Evolutionary conservation across 2,329 filamentous ascomycete species (phyloP).

Genomic region (Xylariaceae sp.): DNA sequence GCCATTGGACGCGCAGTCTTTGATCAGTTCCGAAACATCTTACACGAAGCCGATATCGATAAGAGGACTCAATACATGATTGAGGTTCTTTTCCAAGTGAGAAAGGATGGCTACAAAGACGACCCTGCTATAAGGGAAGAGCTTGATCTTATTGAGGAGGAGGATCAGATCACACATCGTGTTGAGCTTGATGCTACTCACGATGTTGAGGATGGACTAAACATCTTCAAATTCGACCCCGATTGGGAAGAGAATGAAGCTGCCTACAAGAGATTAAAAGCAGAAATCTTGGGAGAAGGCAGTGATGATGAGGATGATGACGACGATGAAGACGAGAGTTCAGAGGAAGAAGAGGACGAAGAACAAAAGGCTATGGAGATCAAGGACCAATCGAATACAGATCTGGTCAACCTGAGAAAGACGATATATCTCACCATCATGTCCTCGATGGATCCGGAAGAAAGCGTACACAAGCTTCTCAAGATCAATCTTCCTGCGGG

Average conservation of each 20-base stretch:
- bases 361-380: constrained; percentile 87
- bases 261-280: constrained; percentile 84
- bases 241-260: constrained; percentile 90
- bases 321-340: constrained; percentile 64
- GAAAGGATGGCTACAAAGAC: constrained; percentile 95
- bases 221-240: constrained; percentile 91
- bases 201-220: constrained; percentile 80
- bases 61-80: constrained; percentile 99
- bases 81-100: constrained; percentile 92
- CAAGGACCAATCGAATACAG: constrained; percentile 95
- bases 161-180: constrained; percentile 94
- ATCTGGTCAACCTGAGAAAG: constrained; percentile 86
- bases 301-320: constrained; percentile 78
- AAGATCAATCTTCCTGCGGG: constrained; percentile 84
- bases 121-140: constrained; percentile 89
- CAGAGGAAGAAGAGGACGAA: constrained; percentile 71
- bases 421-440: constrained; percentile 98
- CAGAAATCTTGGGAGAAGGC: constrained; percentile 90
- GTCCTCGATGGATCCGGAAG: constrained; percentile 93
- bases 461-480: constrained; percentile 96
- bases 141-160: constrained; percentile 91
- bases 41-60: constrained; percentile 96
- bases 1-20: constrained; percentile 87
- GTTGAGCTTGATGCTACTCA: constrained; percentile 78
- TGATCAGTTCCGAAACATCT: constrained; percentile 90